Base-by-base conservation (phyloP, 2,329 filamentous ascomycete genomes). In the Juglanconis oblonga region DNA sequence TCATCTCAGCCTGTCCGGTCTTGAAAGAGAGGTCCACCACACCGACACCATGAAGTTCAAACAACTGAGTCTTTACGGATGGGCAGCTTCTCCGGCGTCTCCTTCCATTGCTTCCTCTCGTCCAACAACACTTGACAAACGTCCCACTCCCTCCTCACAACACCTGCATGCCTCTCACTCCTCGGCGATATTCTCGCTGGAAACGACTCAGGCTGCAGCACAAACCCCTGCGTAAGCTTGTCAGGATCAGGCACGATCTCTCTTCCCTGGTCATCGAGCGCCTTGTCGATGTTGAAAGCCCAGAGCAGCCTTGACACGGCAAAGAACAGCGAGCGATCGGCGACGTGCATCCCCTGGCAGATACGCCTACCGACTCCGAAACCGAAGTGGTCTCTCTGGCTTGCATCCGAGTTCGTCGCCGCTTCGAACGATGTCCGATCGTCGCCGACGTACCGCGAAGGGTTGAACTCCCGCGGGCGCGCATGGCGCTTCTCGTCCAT, bases 311-410 rank as follows among this genome's bases (percentile, higher is more conserved):
- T 73, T 4, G 79, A 73, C 36, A 82, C 76, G 11, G 69, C 75
- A 7, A 83, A 70, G 64, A 79, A 81, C 13, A 84, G 64, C 9
- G 72, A 76, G 5, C 77, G 76, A 58, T 81, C 78, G 0, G 81
- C 81, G 2, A 87, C 73, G 55, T 84, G 80, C 35, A 83, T 81
- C 0, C 84, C 85, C 3, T 80, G 83, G 67, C 85, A 87, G 48
- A 86, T 77, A 31, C 84, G 75, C 5, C 83, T 74, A 1, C 84
- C 83, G 8, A 79, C 79, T 24, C 84, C 83, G 57, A 84, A 87
- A 0, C 75, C 77, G 67, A 82, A 85, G 8, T 80, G 77, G 52
- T 84, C 82, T 13, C 81, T 74, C 65, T 81, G 74, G 13, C 65
- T 57, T 5, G 60, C 51, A 33, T 72, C 69, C 13, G 64, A 62